phyloP scores from a whole-genome alignment of 805 yeast genomes.

The Maudiozyma barnettii region DNA sequence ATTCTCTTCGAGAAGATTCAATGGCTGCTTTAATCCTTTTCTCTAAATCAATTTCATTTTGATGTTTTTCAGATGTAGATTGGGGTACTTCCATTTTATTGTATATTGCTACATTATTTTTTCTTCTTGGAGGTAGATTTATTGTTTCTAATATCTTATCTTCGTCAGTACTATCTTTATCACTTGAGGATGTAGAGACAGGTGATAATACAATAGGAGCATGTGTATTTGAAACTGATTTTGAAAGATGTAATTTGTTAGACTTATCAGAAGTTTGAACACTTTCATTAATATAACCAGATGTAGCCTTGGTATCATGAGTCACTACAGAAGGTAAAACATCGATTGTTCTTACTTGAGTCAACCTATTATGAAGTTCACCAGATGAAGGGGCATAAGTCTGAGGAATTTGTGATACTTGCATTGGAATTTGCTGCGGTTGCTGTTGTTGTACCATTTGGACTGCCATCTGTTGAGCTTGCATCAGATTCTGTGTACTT shows the following conservation, averaged over 20 bases:
- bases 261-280: background rate
- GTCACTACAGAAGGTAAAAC: too few species aligned
- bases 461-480: background rate
- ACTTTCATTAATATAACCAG: background rate
- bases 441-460: background rate
- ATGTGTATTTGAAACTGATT: background rate
- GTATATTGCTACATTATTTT: conserved; percentile 1
- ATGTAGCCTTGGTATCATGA: background rate
- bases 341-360: background rate
- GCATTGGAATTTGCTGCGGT: background rate
- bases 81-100: background rate
- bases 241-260: background rate
- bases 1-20: background rate
- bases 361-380: background rate
- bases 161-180: conserved; percentile 1
- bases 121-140: conserved; percentile 6
- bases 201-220: background rate
- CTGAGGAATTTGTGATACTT: background rate
- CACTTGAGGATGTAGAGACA: background rate
- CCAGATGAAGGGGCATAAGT: background rate
- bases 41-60: background rate
- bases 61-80: background rate
- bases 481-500: background rate
- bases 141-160: conserved; percentile 8
- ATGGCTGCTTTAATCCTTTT: conserved; percentile 1